Evolutionary conservation across 2,329 filamentous ascomycete genomes (phyloP), one percentile per base, ranked within the genome.

Genomic region (Exophiala bonariae): DNA sequence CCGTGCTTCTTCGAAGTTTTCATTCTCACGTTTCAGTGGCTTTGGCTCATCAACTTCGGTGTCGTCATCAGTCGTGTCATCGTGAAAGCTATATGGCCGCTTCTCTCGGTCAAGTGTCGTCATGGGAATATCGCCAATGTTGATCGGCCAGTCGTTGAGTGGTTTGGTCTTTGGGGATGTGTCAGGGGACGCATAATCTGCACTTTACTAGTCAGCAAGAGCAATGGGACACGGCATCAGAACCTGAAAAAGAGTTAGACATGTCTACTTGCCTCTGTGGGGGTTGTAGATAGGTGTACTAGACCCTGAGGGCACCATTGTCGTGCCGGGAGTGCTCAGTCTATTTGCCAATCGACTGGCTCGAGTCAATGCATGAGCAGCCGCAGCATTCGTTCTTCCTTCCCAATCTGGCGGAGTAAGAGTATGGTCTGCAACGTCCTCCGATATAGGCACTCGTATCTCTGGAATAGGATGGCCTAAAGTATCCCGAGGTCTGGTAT

Each of bases 81-180:
- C 60, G 28, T 61, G 52, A 19, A 61, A 48, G 1, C 49, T 52
- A 49, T 58, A 61, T 22, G 46, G 55, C 5, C 58, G 40, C 39
- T 44, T 56, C 19, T 54, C 50, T 17, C 49, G 57, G 6, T 56
- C 45, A 14, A 62, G 45, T 11, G 44, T 48, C 17, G 52, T 47
- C 20, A 63, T 23, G 4, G 58, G 59, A 22, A 63, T 59, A 23
- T 60, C 58, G 37, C 58, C 52, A 17, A 59, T 35, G 42, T 57
- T 52, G 10, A 60, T 46, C 16, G 47, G 48, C 44, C 49, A 56
- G 23, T 51, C 49, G 26, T 38, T 36, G 9, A 51, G 20, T n/a
- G 50, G 50, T 17, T 44, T 53, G 4, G 40, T 44, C 10, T 50
- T 47, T 19, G 52, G 52, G 11, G 52, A 55, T 13, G 42, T 38